Conservation (phyloP, 208 protist genomes). For the Porcisia hertigi region DNA sequence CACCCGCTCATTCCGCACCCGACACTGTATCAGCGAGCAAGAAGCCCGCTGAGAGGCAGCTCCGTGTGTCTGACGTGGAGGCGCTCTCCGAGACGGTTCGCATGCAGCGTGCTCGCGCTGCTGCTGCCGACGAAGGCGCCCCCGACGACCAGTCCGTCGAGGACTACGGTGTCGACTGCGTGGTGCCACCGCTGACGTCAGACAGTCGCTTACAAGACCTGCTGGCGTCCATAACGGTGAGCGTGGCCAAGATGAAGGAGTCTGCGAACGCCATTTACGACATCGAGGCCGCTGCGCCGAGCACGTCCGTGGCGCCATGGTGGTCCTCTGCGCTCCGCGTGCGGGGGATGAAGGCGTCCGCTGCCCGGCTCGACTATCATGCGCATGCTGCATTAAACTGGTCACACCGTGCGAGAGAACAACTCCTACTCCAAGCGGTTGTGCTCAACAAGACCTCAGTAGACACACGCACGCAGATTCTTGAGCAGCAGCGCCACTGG, state of each 20-base stretch:
- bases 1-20: background rate
- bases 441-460: slow-evolving; percentile 54
- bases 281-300: slow-evolving; percentile 28
- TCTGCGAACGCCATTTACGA: slow-evolving; percentile 18
- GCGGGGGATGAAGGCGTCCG: slow-evolving; percentile 65
- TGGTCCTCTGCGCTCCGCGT: slow-evolving; percentile 76
- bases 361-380: slow-evolving; percentile 76
- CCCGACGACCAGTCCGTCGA: slow-evolving; percentile 64
- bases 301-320: slow-evolving; percentile 43
- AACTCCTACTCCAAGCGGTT: slow-evolving; percentile 62
- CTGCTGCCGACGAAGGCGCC: slow-evolving; percentile 70
- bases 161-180: slow-evolving; percentile 52
- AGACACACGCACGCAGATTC: slow-evolving; percentile 44
- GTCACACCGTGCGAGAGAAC: slow-evolving; percentile 50
- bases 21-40: background rate
- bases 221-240: slow-evolving; percentile 33
- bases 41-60: slow-evolving; percentile 12
- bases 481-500: slow-evolving; percentile 59
- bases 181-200: slow-evolving; percentile 23
- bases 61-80: slow-evolving; percentile 24
- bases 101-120: slow-evolving; percentile 52
- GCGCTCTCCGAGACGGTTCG: slow-evolving; percentile 27
- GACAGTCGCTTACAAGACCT: slow-evolving; percentile 30
- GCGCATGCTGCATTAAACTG: slow-evolving; percentile 45
- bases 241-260: slow-evolving; percentile 27